Percentiles rank a stretch among this genome's conserved stretches.
Conservation (phyloP, 768 basidiomycete genomes). For the Cubamyces lactineus region DNA sequence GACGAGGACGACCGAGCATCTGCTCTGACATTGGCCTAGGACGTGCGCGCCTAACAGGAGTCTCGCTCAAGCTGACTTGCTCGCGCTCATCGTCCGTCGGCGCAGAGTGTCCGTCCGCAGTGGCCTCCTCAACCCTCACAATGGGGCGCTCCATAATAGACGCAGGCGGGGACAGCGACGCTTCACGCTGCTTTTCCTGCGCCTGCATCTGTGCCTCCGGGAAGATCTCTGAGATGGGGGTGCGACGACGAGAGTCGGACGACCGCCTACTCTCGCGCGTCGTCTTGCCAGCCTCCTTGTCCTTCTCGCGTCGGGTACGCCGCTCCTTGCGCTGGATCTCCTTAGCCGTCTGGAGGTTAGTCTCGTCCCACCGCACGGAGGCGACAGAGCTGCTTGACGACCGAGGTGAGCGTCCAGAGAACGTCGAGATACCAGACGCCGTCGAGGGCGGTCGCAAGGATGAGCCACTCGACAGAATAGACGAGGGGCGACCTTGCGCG, state of each 20-base stretch:
- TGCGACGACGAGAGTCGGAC: conserved; percentile 56
- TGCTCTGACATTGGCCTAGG: conserved; percentile 69
- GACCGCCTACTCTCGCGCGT: conserved; percentile 48
- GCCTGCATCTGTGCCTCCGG: conserved; percentile 40
- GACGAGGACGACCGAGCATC: conserved; percentile 50
- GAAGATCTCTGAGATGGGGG: conserved; percentile 63
- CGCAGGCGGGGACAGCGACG: conserved; percentile 17
- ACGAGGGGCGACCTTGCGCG: conserved; percentile 41
- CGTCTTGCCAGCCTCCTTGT: conserved; percentile 29
- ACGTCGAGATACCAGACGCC: conserved; percentile 43
- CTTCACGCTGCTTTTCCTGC: conserved; percentile 15
- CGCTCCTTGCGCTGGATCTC: conserved; percentile 41
- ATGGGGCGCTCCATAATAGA: conserved; percentile 28
- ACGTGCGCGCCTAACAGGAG: conserved; percentile 47
- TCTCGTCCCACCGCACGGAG: conserved; percentile 57
- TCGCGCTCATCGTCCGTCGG: conserved; percentile 12
- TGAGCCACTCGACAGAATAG: conserved; percentile 43
- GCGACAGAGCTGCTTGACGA: conserved; percentile 38
- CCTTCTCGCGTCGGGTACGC: conserved; percentile 37
- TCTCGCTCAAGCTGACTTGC: conserved; percentile 28
- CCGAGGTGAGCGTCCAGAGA: conserved; percentile 44
- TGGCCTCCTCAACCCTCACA: conserved; percentile 55
- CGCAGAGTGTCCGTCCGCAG: conserved; percentile 50
- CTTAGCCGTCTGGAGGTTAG: conserved; percentile 49
- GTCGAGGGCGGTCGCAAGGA: conserved; percentile 54